A percentile compares a stretch with the other conserved stretches of the same genome.
Conservation (phyloP, 116 monocot genomes). For the Dioscorea cayenensis region DNA sequence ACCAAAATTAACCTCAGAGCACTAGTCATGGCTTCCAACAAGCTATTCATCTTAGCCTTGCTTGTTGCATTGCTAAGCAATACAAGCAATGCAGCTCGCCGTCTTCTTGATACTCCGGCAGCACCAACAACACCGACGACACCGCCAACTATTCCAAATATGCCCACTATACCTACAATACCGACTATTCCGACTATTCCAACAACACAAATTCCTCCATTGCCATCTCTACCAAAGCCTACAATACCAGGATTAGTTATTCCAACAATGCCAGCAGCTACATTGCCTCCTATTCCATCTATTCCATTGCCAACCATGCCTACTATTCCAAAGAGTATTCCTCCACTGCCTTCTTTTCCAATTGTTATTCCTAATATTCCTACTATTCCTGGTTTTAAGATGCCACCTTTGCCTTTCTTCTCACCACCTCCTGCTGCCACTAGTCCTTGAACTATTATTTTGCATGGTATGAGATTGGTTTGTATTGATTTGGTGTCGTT, state of each 20-base stretch:
- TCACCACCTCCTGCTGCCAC: not conserved
- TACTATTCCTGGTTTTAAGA: not conserved
- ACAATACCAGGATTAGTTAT: not conserved
- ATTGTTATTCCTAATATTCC: not conserved
- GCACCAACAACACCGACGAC: too few relatives aligned
- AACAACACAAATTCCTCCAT: not conserved
- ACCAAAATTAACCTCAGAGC: too few relatives aligned
- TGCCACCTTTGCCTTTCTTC: constrained; percentile 1
- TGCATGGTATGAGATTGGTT: too few relatives aligned
- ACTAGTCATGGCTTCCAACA: not conserved
- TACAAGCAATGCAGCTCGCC: not conserved
- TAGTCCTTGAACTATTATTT: not conserved
- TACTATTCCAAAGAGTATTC: not conserved
- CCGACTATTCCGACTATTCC: not conserved
- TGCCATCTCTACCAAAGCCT: too few relatives aligned
- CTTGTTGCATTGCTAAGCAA: not conserved
- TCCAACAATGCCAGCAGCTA: not conserved
- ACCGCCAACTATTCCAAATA: too few relatives aligned
- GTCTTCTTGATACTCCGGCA: constrained; percentile 2
- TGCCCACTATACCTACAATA: not conserved
- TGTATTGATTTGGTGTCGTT: too few relatives aligned
- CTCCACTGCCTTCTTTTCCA: not conserved
- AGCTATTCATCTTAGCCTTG: not conserved
- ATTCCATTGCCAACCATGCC: not conserved
- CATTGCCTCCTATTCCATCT: not conserved